Base-by-base conservation (phyloP, 2,329 filamentous ascomycete species). In the Scleromitrula shiraiana region DNA sequence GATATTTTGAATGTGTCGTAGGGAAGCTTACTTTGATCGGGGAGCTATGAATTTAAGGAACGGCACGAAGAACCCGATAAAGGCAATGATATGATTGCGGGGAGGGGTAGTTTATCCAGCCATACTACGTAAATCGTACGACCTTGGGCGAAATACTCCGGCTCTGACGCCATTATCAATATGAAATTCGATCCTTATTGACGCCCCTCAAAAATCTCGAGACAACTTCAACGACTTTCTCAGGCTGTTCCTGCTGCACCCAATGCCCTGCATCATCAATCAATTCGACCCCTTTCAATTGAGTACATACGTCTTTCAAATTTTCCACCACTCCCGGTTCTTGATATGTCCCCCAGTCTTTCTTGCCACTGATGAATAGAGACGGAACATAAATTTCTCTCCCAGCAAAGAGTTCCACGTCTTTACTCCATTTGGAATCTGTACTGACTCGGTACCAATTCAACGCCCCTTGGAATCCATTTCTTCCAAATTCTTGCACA, bases 311-410 rank as follows among this genome's bases (percentile, higher is more conserved):
- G 7, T 69, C 64, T 5, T 67, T 67, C 63, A 80, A 76, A 23
- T 70, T 71, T 59, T 85, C 78, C 4, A 86, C 60, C 0, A 74
- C 79, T 0, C 79, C 79, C 0, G 81, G 81, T 54, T 82, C 74
- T 60, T 86, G 82, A 59, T 77, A 82, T 26, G 77, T 83, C 0
- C 80, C 82, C 82, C 82, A 85, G 54, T 86, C 83, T 49, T 72
- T 64, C 38, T 68, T 69, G 0, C 82, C 82, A 22, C 73, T 74
- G n/a, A 86, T 71, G 55, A 82, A 85, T 0, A 70, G 66, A 48
- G 71, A 74, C 0, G 81, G 81, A 7, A 82, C 74, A 41, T 78
- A 75, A 17, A 85, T 76, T 59, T 72, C 77, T 59, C 69, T 72
- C 0, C 80, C 80, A 0, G 77, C 74, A 59, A 78, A 83, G 1